Conservation (phyloP, 805 yeast genomes). For the Diddensiella santjacobensis region DNA sequence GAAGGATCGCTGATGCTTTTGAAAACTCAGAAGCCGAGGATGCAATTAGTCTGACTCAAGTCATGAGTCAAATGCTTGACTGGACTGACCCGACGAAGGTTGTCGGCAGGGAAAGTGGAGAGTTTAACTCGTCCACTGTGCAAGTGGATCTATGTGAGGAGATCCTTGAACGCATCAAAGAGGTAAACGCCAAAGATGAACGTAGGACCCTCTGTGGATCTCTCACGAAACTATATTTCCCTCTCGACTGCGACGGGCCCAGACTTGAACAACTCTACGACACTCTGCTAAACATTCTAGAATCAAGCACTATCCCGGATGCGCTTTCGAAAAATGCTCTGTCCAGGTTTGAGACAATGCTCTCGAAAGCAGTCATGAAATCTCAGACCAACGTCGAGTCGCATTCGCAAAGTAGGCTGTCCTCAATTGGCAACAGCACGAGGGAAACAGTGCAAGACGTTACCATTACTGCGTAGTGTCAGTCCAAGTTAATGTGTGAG, state of each 20-base stretch:
- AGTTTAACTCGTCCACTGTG: slow-evolving; percentile 41
- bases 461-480: no score
- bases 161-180: slow-evolving; percentile 47
- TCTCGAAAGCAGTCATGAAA: slow-evolving; percentile 19
- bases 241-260: slow-evolving; percentile 30
- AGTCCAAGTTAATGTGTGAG: no score
- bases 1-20: slow-evolving; percentile 48
- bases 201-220: slow-evolving; percentile 52
- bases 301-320: slow-evolving; percentile 33
- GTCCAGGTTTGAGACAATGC: slow-evolving; percentile 29
- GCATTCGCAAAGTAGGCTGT: background rate
- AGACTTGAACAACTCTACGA: slow-evolving; percentile 30
- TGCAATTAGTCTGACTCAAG: slow-evolving; percentile 42
- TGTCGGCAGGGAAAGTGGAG: slow-evolving; percentile 48
- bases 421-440: no score
- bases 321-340: slow-evolving; percentile 35
- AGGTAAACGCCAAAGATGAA: slow-evolving; percentile 46
- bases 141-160: slow-evolving; percentile 58
- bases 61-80: slow-evolving; percentile 66
- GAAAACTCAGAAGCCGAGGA: slow-evolving; percentile 35
- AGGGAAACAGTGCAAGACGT: no score
- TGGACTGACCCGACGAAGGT: slow-evolving; percentile 72
- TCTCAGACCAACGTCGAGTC: background rate
- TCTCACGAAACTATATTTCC: slow-evolving; percentile 47
- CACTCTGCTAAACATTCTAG: slow-evolving; percentile 31